Evolutionary conservation across 345 rosid genomes (phyloP).

Genomic region (Linum tenue): DNA sequence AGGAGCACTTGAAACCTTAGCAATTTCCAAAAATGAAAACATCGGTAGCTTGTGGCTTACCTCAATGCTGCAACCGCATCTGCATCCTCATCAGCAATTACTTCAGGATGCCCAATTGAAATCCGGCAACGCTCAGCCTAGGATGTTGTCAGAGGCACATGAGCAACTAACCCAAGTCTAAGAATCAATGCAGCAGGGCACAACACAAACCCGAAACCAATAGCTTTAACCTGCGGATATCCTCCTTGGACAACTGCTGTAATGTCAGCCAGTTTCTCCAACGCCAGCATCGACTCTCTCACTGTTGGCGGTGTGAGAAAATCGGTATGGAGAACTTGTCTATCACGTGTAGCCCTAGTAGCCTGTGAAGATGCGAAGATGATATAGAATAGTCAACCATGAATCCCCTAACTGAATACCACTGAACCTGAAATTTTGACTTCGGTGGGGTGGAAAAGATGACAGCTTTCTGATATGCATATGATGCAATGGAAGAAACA

Average conservation of each 20-base stretch:
- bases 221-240: conserved; percentile 65
- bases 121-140: conserved; percentile 53
- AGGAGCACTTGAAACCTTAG: no score
- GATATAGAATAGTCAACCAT: background rate
- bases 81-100: conserved; percentile 37
- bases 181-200: background rate
- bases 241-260: conserved; percentile 74
- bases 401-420: background rate
- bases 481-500: background rate
- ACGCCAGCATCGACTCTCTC: conserved; percentile 52
- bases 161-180: conserved; percentile 4
- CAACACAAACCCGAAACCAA: conserved; percentile 3
- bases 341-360: conserved; percentile 52
- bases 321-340: conserved; percentile 62
- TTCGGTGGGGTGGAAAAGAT: no score
- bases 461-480: background rate
- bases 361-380: conserved; percentile 37
- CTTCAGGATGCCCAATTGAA: no score
- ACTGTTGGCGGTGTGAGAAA: conserved; percentile 81
- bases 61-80: conserved; percentile 71
- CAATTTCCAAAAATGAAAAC: background rate
- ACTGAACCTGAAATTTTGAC: background rate
- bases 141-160: conserved; percentile 13
- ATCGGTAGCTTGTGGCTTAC: conserved; percentile 21
- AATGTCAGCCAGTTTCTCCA: conserved; percentile 60